Base-by-base conservation (phyloP, 2,329 filamentous ascomycete genomes). In the Ophiostoma ips region DNA sequence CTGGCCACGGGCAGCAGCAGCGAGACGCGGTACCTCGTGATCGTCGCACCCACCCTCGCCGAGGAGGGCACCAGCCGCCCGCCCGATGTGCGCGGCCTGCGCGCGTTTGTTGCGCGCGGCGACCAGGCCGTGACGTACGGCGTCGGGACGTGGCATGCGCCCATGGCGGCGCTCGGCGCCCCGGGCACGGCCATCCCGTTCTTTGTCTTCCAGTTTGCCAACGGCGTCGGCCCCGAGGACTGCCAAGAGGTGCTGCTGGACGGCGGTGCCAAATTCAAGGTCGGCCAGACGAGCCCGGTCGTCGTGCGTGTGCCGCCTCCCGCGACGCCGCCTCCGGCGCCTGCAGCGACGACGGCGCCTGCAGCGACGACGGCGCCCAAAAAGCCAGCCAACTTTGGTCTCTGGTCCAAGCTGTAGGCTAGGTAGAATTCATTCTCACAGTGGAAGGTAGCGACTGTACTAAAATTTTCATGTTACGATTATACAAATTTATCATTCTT, bases 141-240 rank as follows among this genome's bases (percentile, higher is more conserved):
- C 1, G 81, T 85, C 1, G 92, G 87, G 5, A 95, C 88, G 49
- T 98, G 90, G 78, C 92, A 98, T 70, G 88, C 90, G 54, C 92
- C 92, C 0, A 96, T 98, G 90, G 84, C 88, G 13, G 88, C 87
- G 15, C 66, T 96, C 46, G 89, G 89, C 0, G 55, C 62, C 2
- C 50, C 59, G 2, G 71, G 67, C 2, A 67, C 69, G 24, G 72
- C 80, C 18, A 71, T 95, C 45, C 87, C 92, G 62, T 96, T 95
- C 64, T 77, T 94, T 5, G 90, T 96, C 2, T 77, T 85, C 57
- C 90, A 96, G 68, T 92, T 85, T 68, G 81, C 81, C 33, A 96
- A 94, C 64, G 88, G 85, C 2, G 82, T 92, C 12, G 76, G 68
- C 0, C 68, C 74, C 1, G 90, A 96, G 67, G 92, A 98, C 66